phyloP scores from a whole-genome alignment of 441 rosid species.

The Syzygium malaccense region DNA sequence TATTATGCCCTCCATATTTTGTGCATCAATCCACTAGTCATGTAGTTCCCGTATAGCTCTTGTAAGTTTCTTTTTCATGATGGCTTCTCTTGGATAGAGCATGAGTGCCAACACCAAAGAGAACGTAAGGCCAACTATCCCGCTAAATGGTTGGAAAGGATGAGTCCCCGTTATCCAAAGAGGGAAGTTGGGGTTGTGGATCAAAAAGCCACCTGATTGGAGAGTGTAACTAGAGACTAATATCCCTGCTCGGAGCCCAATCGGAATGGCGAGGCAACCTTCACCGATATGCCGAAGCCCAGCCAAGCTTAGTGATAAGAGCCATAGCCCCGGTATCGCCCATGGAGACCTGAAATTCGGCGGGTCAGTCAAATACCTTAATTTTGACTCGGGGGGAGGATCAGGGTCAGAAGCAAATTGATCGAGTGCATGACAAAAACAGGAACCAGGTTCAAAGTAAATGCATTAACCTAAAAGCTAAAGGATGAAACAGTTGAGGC shows the following conservation, averaged over 20 bases:
- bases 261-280: slow-evolving; percentile 71
- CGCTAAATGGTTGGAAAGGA: slow-evolving; percentile 82
- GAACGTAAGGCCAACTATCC: slow-evolving; percentile 63
- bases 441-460: neutral
- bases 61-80: slow-evolving; percentile 5
- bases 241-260: slow-evolving; percentile 70
- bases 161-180: slow-evolving; percentile 58
- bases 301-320: slow-evolving; percentile 64
- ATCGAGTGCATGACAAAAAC: neutral
- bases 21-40: slow-evolving; percentile 1
- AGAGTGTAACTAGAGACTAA: slow-evolving; percentile 60
- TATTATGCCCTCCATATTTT: neutral
- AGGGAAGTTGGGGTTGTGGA: slow-evolving; percentile 35
- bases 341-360: slow-evolving; percentile 47
- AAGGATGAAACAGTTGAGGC: neutral
- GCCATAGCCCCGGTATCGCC: slow-evolving; percentile 81
- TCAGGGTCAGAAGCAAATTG: neutral
- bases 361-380: neutral
- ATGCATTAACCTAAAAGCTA: neutral
- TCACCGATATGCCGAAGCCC: slow-evolving; percentile 55
- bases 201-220: slow-evolving; percentile 60
- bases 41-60: slow-evolving; percentile 2
- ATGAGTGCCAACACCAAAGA: slow-evolving; percentile 44
- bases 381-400: neutral
- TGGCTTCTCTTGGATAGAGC: slow-evolving; percentile 50